Percentiles rank a stretch among this genome's conserved stretches.
These are phyloP conservation scores for Collybiopsis confluens DNA, from an alignment of 768 basidiomycete genomes.

Conservation along the genomic window DNA sequence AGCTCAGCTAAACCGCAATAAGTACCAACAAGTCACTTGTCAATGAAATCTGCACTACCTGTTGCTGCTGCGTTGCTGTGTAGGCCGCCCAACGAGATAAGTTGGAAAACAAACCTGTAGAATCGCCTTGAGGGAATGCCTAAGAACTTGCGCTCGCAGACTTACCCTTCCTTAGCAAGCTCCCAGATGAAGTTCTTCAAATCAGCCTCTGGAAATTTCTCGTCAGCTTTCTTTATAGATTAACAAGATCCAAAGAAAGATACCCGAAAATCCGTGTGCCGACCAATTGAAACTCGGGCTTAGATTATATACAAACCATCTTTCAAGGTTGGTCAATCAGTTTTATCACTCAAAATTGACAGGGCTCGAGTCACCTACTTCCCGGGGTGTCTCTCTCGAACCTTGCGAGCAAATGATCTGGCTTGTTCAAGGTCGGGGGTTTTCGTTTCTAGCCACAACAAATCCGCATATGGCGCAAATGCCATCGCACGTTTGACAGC, in stretches of 20 bases:
- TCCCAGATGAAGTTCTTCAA: slow-evolving; percentile 89
- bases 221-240: slow-evolving; percentile 2
- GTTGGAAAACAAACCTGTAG: slow-evolving; percentile 78
- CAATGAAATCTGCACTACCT: slow-evolving; percentile 41
- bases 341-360: not conserved
- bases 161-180: slow-evolving; percentile 80
- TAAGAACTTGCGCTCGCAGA: not conserved
- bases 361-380: slow-evolving; percentile 44
- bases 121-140: slow-evolving; percentile 8
- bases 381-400: slow-evolving; percentile 66
- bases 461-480: slow-evolving; percentile 84
- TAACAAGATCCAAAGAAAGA: slow-evolving; percentile 9
- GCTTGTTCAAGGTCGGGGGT: slow-evolving; percentile 81
- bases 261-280: slow-evolving; percentile 73
- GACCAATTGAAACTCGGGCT: slow-evolving; percentile 95
- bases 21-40: not conserved
- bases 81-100: slow-evolving; percentile 87
- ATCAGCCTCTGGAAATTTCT: slow-evolving; percentile 49
- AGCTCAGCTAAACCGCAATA: slow-evolving; percentile 56
- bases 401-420: slow-evolving; percentile 68
- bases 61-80: slow-evolving; percentile 80
- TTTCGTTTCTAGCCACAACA: slow-evolving; percentile 93
- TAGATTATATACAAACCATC: slow-evolving; percentile 89
- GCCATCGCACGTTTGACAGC: slow-evolving; percentile 77
- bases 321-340: slow-evolving; percentile 22